phyloP scores from a whole-genome alignment of 345 rosid species.

The Crucihimalaya himalaica region DNA sequence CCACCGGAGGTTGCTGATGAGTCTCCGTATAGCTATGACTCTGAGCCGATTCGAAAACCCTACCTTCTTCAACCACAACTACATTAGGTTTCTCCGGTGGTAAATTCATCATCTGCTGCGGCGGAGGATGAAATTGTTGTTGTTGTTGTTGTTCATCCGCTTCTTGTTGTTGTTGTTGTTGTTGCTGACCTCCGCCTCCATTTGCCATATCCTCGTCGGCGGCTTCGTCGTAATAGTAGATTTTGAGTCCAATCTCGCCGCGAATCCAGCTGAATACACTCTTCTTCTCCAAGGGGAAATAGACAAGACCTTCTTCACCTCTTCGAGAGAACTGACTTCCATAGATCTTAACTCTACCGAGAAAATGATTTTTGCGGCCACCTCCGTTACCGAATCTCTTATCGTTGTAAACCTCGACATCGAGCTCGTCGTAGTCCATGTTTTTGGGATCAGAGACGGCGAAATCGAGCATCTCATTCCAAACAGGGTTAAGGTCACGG shows the following conservation, averaged over 20 bases:
- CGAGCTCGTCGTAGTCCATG: constrained; percentile 80
- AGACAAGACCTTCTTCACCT: constrained; percentile 82
- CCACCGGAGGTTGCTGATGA: constrained; percentile 53
- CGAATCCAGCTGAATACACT: constrained; percentile 92
- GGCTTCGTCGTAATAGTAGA: constrained; percentile 75
- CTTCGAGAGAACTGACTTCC: constrained; percentile 71
- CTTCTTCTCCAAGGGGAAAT: constrained; percentile 81
- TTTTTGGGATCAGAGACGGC: constrained; percentile 68
- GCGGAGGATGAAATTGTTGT: constrained; percentile 25
- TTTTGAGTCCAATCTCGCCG: constrained; percentile 81
- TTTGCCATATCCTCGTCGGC: constrained; percentile 45
- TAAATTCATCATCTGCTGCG: constrained; percentile 43
- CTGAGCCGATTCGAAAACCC: constrained; percentile 51
- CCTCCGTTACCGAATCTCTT: constrained; percentile 73
- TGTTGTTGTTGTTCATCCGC: constrained; percentile 19
- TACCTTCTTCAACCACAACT: constrained; percentile 61
- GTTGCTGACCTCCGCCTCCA: constrained; percentile 28
- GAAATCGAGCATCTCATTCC: constrained; percentile 90
- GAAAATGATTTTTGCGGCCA: constrained; percentile 85
- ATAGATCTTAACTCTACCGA: constrained; percentile 83
- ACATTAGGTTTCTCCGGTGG: constrained; percentile 45
- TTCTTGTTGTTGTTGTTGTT: constrained; percentile 20
- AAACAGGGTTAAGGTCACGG: constrained; percentile 83
- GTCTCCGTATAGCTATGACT: constrained; percentile 40
- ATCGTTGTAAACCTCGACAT: constrained; percentile 81